Base-by-base conservation (phyloP, 2,329 filamentous ascomycete species). In the Neofusicoccum umdonicola region DNA sequence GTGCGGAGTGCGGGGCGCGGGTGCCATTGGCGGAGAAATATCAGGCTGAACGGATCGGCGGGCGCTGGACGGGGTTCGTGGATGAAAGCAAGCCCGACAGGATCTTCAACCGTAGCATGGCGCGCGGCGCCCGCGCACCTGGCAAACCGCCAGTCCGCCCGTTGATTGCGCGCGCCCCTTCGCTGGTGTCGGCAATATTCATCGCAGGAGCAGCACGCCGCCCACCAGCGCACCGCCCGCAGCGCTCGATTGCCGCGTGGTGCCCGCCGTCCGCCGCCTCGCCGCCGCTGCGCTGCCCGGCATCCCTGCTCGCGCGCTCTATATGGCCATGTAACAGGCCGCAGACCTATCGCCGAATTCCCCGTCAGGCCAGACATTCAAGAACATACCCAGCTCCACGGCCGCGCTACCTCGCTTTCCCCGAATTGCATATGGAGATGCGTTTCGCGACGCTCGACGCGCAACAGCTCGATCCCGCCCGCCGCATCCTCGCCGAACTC, bases 401-500 rank as follows among this genome's bases (percentile, higher is more conserved):
- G 50, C 61, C 48, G 48, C 48, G 48, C 51, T 63, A 44, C 27
- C 60, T 62, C 42, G 56, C 54, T 60, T 44, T 42, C 56, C 56
- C 41, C 58, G 58, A 50, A 44, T 54, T 54, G 48, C 61, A 45
- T 47, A 52, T 63, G 52, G 62, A 64, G 51, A 64, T 64, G 62
- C 51, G 50, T 42, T 51, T 57, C 62, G 42, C 39, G 41, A 39
- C 51, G 31, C 51, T 64, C 41, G 62, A 57, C 51, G 62, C 62
- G 52, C 51, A 64, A 48, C 62, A 64, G 51, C 51, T 17, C 19
- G 42, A 48, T 48, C 62, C 62, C 31, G 27, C 45, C 54, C 76
- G 76, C 72, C 75, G 74, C 72, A 76, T 78, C 69, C 68, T 74
- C 71, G 71, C 74, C 69, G 76, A 76, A 70, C 71, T 73, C 68